Evolutionary conservation across 805 yeast genomes (phyloP), one percentile per base, ranked within the genome.

Genomic region (Wickerhamomyces kurtzmanii): DNA sequence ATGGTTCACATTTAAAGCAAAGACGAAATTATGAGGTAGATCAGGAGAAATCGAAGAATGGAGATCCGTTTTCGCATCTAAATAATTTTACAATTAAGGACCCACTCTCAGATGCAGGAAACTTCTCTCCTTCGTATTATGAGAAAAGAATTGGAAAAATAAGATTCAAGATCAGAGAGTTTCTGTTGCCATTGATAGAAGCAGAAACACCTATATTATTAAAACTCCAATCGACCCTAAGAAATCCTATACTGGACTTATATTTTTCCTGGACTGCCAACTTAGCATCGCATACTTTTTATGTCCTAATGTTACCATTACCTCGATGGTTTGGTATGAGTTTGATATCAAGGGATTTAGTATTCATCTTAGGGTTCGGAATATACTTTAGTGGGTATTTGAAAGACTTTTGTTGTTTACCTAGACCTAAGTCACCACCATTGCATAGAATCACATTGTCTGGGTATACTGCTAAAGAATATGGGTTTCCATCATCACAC

Each of bases 401-500:
- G 30, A 89, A 89, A 49, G 98, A 89, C 50, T 77, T 65, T 40
- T 62, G 86, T 42, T 89, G 97, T 46, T 60, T 89, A 27, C 98
- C 98, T 13, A 63, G 98, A 34, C 98, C 98, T 2, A 56, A 72
- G 33, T 78, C 94, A 2, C 97, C 98, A 2, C 97, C 98, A 0
- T 53, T 89, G 23, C 83, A 78, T 46, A 65, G 98, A 43, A 75
- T 89, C 40, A 86, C 97, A 8, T 68, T 89, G 74, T 76, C 87
- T 33, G 78, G 80, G n/a, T 83, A 84, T 39, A 91, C 97, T 0
- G 71, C 94, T 3, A 73, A 79, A 43, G 98, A 89, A 51, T 89
- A 89, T 51, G 98, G 98, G 4, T 85, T 87, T 42, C 98, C 97
- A 1, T 74, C 86, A 22, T 78, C 93, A 4, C 98, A 89, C 51